Percentiles rank a stretch among this genome's conserved stretches.
Conservation (phyloP, 176 grass and related monocot species). For the Paspalum notatum region DNA sequence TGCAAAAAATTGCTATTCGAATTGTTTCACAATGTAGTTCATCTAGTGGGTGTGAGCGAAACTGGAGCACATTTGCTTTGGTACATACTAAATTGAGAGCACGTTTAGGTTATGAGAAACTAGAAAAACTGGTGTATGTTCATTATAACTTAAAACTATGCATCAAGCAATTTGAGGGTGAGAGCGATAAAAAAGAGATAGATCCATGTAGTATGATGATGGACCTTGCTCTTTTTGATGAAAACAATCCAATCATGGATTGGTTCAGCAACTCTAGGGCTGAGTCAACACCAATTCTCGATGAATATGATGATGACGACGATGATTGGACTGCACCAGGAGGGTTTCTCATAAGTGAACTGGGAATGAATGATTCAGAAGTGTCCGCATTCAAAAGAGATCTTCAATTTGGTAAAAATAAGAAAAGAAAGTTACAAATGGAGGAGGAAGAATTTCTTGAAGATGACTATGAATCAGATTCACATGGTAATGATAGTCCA, state of each 20-base stretch:
- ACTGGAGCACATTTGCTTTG: conserved; percentile 26
- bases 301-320: no score
- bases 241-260: no score
- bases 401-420: no score
- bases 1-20: not conserved
- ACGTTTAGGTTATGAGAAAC: conserved; percentile 1
- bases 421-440: no score
- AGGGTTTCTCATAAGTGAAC: not conserved
- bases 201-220: not conserved
- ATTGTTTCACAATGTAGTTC: not conserved
- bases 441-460: no score
- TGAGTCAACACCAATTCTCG: no score
- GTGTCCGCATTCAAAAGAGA: no score
- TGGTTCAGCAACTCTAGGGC: no score
- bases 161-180: not conserved
- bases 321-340: not conserved
- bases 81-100: conserved; percentile 25
- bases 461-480: no score
- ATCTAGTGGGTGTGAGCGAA: conserved; percentile 30
- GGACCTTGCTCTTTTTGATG: no score
- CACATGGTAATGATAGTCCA: no score
- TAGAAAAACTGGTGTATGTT: conserved; percentile 31
- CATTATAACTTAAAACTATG: conserved; percentile 20
- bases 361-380: not conserved
- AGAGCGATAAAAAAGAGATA: no score